Evolutionary conservation across 768 basidiomycete species (phyloP).

Genomic region (Podaxis sp.): DNA sequence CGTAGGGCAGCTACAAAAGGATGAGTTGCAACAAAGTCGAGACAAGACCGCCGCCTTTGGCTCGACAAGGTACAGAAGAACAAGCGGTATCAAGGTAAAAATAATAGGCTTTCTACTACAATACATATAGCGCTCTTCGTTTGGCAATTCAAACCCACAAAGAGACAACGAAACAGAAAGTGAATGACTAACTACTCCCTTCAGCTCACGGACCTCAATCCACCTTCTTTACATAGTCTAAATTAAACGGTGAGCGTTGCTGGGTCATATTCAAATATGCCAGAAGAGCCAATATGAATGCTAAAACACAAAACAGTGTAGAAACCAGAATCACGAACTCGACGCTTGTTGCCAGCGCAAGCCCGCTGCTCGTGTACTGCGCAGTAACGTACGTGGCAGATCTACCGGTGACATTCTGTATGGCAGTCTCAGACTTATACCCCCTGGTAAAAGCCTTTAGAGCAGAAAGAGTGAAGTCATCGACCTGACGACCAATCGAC

Average conservation of each 20-base stretch:
- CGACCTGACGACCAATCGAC: background rate
- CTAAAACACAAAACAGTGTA: background rate
- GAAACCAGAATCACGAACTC: background rate
- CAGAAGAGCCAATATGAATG: background rate
- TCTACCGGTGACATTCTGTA: background rate
- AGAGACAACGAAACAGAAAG: no score
- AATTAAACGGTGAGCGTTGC: background rate
- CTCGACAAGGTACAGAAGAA: no score
- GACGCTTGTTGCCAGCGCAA: background rate
- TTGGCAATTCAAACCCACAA: no score
- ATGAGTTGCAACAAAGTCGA: no score
- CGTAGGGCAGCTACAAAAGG: no score
- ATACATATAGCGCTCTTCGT: no score
- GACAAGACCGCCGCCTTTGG: no score
- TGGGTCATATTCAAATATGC: background rate
- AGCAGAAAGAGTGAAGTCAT: constrained; percentile 6
- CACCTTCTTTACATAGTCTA: background rate
- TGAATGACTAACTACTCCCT: no score
- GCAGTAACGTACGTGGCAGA: background rate
- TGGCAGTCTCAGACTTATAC: background rate
- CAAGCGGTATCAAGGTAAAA: no score
- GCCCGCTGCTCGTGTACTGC: background rate
- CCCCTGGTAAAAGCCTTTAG: constrained; percentile 5
- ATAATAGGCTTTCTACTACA: no score
- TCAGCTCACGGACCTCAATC: no score